Percentiles rank a stretch among this genome's conserved stretches.
Evolutionary conservation across 2,329 filamentous ascomycete species (phyloP).

Genomic region (Pseudogymnoascus sp.): DNA sequence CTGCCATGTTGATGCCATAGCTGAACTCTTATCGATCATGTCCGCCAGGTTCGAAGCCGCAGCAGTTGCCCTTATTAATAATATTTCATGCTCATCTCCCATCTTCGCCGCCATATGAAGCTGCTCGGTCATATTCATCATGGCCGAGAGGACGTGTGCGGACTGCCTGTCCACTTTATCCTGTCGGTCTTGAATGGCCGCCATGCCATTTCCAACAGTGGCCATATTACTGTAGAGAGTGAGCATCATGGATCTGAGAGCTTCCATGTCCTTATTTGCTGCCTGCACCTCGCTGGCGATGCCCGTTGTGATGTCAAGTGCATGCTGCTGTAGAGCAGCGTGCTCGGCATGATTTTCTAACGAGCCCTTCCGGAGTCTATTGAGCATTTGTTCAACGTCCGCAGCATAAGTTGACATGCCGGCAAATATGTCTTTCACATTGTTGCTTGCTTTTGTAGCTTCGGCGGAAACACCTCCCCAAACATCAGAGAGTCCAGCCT

Average conservation of each 20-base stretch:
- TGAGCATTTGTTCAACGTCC: neutral
- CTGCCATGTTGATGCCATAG: neutral
- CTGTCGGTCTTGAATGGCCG: slow-evolving; percentile 6
- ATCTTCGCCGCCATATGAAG: neutral
- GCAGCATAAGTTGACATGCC: slow-evolving; percentile 2
- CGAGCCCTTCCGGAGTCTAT: neutral
- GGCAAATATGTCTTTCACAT: neutral
- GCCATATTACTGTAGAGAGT: neutral
- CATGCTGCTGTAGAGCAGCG: neutral
- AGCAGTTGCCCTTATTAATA: neutral
- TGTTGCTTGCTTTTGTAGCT: slow-evolving; percentile 2
- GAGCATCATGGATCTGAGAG: neutral
- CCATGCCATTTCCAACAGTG: neutral
- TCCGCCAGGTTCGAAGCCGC: neutral
- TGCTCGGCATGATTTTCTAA: neutral
- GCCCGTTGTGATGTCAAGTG: neutral
- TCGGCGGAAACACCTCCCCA: neutral
- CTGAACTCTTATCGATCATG: neutral
- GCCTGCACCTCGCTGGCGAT: neutral
- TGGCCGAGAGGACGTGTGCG: neutral
- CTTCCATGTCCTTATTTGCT: slow-evolving; percentile 5
- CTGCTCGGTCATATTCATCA: slow-evolving; percentile 7
- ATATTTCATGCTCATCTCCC: neutral
- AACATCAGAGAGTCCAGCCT: slow-evolving; percentile 2
- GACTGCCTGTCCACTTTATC: slow-evolving; percentile 2